Conservation (phyloP, 1,139 yeast species). For the Diutina rugosa region DNA sequence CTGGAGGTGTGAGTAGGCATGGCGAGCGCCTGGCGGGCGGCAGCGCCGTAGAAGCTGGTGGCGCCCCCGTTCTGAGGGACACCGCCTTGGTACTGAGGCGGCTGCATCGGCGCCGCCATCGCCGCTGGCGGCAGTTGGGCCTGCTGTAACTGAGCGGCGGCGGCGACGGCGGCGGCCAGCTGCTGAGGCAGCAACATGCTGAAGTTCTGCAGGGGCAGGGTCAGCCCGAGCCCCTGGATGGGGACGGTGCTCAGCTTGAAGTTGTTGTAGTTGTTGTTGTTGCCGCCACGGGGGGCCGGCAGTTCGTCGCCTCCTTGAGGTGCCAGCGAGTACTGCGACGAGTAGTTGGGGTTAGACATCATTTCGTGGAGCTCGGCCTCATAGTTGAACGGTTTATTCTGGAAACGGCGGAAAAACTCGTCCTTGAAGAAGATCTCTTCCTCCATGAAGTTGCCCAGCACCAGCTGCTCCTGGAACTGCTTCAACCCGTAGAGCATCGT, state of each 20-base stretch:
- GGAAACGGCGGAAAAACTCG: constrained; percentile 5
- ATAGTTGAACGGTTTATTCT: not conserved
- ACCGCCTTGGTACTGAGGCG: not conserved
- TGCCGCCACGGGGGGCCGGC: not conserved
- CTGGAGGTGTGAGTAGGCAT: not conserved
- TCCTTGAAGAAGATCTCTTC: constrained; percentile 18
- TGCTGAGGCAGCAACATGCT: constrained; percentile 1
- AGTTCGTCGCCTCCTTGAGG: not conserved
- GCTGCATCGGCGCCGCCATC: not conserved
- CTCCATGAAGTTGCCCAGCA: constrained; percentile 21
- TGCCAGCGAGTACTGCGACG: not conserved
- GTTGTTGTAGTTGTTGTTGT: not conserved
- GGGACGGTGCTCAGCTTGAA: constrained; percentile 2
- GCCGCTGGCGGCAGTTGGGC: not conserved
- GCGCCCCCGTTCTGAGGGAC: not conserved
- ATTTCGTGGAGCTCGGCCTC: constrained; percentile 1
- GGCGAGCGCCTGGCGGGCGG: not conserved
- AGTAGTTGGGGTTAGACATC: constrained; percentile 1
- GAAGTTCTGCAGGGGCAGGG: not conserved
- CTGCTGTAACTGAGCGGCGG: not conserved
- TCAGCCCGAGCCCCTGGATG: not conserved
- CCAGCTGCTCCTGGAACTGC: constrained; percentile 31
- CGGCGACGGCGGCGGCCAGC: constrained; percentile 2
- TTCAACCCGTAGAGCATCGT: constrained; percentile 36
- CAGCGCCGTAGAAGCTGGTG: not conserved